Evolutionary conservation across 2,329 filamentous ascomycete genomes (phyloP).

Genomic region (Lecanoromycetidae sp.): DNA sequence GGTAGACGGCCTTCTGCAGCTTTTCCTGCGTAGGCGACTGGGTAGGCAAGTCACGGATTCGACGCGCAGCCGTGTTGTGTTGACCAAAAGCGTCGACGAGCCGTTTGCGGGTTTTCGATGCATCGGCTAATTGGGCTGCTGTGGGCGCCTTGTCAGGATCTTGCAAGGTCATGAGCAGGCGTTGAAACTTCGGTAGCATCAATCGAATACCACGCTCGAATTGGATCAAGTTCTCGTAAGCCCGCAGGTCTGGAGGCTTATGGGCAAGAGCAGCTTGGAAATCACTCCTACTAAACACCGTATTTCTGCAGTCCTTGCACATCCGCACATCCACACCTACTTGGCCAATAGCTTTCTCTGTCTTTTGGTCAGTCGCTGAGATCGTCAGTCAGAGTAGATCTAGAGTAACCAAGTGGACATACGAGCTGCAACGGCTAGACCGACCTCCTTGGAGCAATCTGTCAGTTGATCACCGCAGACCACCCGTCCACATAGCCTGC

Average conservation of each 20-base stretch:
- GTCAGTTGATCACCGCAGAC: constrained; percentile 83
- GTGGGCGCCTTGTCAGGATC: constrained; percentile 54
- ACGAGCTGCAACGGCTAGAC: constrained; percentile 60
- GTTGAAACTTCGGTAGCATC: constrained; percentile 74
- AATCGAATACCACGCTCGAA: constrained; percentile 79
- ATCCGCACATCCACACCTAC: constrained; percentile 74
- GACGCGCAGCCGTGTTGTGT: constrained; percentile 69
- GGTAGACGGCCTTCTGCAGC: constrained; percentile 71
- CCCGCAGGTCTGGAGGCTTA: constrained; percentile 62
- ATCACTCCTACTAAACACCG: constrained; percentile 61
- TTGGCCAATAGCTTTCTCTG: constrained; percentile 41
- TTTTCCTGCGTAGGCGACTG: constrained; percentile 58
- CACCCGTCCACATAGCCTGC: constrained; percentile 81
- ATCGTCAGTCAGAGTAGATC: constrained; percentile 20
- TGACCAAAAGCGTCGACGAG: constrained; percentile 81
- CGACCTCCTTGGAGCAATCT: constrained; percentile 71
- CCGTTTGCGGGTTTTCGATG: constrained; percentile 77
- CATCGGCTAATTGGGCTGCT: constrained; percentile 64
- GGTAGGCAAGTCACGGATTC: constrained; percentile 67
- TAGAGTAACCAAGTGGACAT: constrained; percentile 26
- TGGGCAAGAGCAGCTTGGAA: constrained; percentile 58
- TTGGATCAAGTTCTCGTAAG: constrained; percentile 72
- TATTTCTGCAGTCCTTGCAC: constrained; percentile 75
- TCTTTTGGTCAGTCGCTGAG: constrained; percentile 27
- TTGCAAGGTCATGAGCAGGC: constrained; percentile 60